Base-by-base conservation (phyloP, 148 eudicot genomes). In the Rhododendron griersonianum region DNA sequence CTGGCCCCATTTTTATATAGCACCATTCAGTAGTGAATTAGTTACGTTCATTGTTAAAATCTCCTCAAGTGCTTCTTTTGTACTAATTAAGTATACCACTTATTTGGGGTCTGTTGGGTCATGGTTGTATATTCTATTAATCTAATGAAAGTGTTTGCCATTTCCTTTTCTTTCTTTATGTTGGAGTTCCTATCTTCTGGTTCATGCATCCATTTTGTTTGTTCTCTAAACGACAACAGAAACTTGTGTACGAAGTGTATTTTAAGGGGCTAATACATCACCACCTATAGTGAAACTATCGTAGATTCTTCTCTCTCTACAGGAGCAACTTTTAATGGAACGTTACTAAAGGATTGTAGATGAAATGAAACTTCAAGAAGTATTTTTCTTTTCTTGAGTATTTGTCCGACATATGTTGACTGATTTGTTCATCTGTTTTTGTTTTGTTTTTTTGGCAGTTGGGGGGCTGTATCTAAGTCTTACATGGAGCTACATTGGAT, bases 381-480 rank as follows among this genome's bases (percentile, higher is more conserved):
- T 18, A 8, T 41, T 16, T 8, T 15, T 41, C 25, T 59, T 45
- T 37, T 35, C 28, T 53, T 1, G 19, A 0, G 9, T 81, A 19
- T 57, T 57, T 19, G 25, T 59, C 18, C 1, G 61, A 57, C 35
- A 55, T 11, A 37, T 35, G 33, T 83, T 87, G 37, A 7, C 85
- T 87, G 80, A 55, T 69, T 16, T 83, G n/a, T 83, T 77, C 19
- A 28, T 50, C 81, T 30, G 50, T 78, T 85, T 83, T 75, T 57
- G 50, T 78, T 85, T 83, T 75, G 51, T 39, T 84, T 19, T 78
- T 65, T 88, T 87, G 88, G 89, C 95, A 95, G 98, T 89, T 95
- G 96, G 98, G 98, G 84, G 98, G 98, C 78, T 93, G 98, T 89
- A 78, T 90, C 91, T 95, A 77, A 91, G 65, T 69, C 59, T 87